phyloP scores from a whole-genome alignment of 352 stramenopile species.

The Globisporangium mamillatum region DNA sequence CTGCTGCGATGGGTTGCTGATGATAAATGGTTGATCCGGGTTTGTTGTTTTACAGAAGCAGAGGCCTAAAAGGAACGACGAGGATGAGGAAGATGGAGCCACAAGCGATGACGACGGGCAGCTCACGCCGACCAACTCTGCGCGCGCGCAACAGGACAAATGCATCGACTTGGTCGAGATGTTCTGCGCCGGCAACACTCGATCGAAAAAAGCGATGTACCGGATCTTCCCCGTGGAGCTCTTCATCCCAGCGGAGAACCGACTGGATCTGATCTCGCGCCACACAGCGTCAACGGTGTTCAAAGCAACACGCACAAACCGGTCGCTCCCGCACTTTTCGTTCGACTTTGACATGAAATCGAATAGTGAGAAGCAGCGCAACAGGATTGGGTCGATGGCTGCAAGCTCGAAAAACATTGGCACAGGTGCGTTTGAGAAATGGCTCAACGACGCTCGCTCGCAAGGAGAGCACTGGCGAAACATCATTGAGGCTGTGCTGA shows the following conservation, averaged over 20 bases:
- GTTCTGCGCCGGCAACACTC: slow-evolving; percentile 78
- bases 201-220: slow-evolving; percentile 75
- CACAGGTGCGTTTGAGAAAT: slow-evolving; percentile 53
- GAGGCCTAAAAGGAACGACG: slow-evolving; percentile 8
- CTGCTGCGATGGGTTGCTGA: not conserved
- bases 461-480: slow-evolving; percentile 76
- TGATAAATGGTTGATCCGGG: not conserved
- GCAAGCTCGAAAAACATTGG: slow-evolving; percentile 36
- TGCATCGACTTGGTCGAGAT: slow-evolving; percentile 73
- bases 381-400: slow-evolving; percentile 29
- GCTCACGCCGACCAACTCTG: slow-evolving; percentile 42
- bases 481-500: slow-evolving; percentile 55
- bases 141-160: slow-evolving; percentile 35
- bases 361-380: slow-evolving; percentile 43
- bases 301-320: slow-evolving; percentile 38
- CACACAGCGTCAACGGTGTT: slow-evolving; percentile 51
- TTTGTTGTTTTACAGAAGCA: not conserved
- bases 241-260: slow-evolving; percentile 64
- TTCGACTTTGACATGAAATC: slow-evolving; percentile 63
- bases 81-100: slow-evolving; percentile 13
- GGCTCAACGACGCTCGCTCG: slow-evolving; percentile 55
- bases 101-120: slow-evolving; percentile 21
- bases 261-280: slow-evolving; percentile 49
- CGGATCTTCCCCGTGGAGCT: slow-evolving; percentile 79
- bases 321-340: slow-evolving; percentile 59